Evolutionary conservation across 352 stramenopile genomes (phyloP).

Genomic region (Globisporangium canariense): DNA sequence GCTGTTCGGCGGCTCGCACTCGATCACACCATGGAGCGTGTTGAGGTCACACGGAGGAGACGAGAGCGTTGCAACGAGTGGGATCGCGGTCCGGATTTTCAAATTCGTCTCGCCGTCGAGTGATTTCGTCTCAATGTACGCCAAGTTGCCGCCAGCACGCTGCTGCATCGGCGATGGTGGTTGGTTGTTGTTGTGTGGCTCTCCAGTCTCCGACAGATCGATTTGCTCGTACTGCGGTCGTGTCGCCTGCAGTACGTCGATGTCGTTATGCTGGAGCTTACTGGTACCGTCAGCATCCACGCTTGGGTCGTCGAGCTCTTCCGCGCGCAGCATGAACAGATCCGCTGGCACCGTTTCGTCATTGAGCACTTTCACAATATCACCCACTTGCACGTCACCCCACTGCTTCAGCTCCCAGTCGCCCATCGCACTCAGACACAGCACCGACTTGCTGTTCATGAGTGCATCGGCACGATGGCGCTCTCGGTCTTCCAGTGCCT

Average conservation of each 20-base stretch:
- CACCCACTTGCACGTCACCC: constrained; percentile 71
- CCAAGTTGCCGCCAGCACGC: constrained; percentile 34
- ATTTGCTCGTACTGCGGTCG: constrained; percentile 16
- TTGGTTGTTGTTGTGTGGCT: not conserved
- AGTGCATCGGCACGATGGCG: constrained; percentile 69
- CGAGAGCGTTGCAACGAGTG: constrained; percentile 39
- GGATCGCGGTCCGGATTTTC: constrained; percentile 77
- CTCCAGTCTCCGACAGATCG: constrained; percentile 3
- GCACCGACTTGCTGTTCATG: constrained; percentile 61
- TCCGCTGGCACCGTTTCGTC: constrained; percentile 67
- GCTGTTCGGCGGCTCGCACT: constrained; percentile 81
- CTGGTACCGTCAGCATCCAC: constrained; percentile 21
- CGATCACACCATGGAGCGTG: constrained; percentile 49
- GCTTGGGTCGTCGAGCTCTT: constrained; percentile 48
- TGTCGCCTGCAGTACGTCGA: not conserved
- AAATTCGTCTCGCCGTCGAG: constrained; percentile 84
- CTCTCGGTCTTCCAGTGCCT: constrained; percentile 78
- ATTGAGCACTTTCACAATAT: constrained; percentile 75
- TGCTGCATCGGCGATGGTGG: constrained; percentile 12
- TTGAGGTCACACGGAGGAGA: constrained; percentile 30
- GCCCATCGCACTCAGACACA: constrained; percentile 42
- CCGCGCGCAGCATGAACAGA: constrained; percentile 60
- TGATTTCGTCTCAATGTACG: constrained; percentile 86
- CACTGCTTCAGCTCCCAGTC: constrained; percentile 52
- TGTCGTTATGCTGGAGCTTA: not conserved